phyloP scores from a whole-genome alignment of 2,329 filamentous ascomycete species.

The Talaromyces islandicus region DNA sequence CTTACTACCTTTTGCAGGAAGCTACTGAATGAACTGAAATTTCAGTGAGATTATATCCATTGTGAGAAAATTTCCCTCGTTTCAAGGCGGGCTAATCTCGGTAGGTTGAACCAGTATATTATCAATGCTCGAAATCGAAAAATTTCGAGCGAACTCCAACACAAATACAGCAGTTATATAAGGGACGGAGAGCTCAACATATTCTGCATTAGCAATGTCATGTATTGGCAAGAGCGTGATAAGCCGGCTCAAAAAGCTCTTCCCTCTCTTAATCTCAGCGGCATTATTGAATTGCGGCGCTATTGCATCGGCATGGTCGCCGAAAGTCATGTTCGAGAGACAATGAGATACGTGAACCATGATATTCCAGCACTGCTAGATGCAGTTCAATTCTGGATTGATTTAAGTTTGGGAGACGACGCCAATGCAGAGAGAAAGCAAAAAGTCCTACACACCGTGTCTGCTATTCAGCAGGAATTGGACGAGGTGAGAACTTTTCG shows the following conservation, averaged over 20 bases:
- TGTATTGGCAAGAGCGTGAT: neutral
- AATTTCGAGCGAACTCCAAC: neutral
- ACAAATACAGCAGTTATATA: neutral
- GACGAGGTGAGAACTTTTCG: neutral
- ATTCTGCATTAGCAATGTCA: conserved; percentile 4
- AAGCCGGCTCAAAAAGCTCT: neutral
- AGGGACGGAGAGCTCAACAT: neutral
- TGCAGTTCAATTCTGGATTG: conserved; percentile 4
- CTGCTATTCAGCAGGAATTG: conserved; percentile 2
- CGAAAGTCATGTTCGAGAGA: conserved; percentile 2
- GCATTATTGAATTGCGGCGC: conserved; percentile 4
- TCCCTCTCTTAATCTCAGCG: conserved; percentile 1
- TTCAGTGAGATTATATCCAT: conserved; percentile 1
- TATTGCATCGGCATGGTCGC: conserved; percentile 5
- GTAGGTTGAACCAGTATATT: conserved; percentile 1
- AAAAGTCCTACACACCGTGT: neutral
- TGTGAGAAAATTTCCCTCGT: neutral
- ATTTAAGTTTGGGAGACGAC: conserved; percentile 1
- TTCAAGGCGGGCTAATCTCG: neutral
- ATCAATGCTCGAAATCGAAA: conserved; percentile 1
- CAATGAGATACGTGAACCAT: neutral
- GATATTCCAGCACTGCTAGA: conserved; percentile 3
- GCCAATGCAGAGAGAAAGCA: conserved; percentile 5
- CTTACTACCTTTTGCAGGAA: neutral
- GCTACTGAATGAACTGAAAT: neutral